Evolutionary conservation across 1,284 basidiomycete genomes (phyloP).

Genomic region (Cutaneotrichosporon mucoides): DNA sequence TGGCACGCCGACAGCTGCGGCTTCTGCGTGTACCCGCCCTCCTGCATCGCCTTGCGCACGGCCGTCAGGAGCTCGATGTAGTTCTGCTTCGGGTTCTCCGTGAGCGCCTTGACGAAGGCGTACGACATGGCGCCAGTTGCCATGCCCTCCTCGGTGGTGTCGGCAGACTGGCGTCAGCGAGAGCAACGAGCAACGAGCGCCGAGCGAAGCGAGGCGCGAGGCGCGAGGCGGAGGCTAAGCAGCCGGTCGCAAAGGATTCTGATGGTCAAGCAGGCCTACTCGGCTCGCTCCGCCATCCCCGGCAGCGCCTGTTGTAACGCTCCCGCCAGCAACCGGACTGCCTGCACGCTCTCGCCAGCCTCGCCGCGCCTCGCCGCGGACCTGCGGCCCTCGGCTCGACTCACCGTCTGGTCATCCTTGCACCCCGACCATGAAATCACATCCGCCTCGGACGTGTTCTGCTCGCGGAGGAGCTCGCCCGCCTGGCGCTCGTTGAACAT

Average conservation of each 20-base stretch:
- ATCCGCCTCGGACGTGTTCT: conserved; percentile 70
- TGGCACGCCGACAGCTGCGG: conserved; percentile 59
- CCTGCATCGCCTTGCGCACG: conserved; percentile 56
- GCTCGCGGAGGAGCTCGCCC: conserved; percentile 27
- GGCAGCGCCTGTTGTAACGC: too few species aligned
- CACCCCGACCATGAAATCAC: conserved; percentile 76
- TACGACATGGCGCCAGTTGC: conserved; percentile 82
- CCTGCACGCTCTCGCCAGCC: too few species aligned
- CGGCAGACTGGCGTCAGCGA: conserved; percentile 54
- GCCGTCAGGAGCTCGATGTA: conserved; percentile 72
- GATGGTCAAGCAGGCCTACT: too few species aligned
- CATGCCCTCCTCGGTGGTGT: conserved; percentile 71
- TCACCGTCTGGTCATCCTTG: conserved; percentile 77
- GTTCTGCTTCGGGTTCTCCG: conserved; percentile 64
- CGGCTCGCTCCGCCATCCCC: too few species aligned
- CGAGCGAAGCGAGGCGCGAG: too few species aligned
- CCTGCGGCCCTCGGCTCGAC: background rate
- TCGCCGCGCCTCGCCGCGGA: background rate
- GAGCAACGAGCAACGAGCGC: background rate
- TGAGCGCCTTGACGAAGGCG: conserved; percentile 70
- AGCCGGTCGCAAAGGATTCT: too few species aligned
- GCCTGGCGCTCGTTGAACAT: conserved; percentile 30
- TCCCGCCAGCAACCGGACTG: too few species aligned
- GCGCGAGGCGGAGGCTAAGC: too few species aligned
- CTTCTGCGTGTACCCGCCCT: conserved; percentile 74